Evolutionary conservation across 192 early-diverging fungal genomes (phyloP), one percentile per base, ranked within the genome.

Genomic region (Podila clonocystis): DNA sequence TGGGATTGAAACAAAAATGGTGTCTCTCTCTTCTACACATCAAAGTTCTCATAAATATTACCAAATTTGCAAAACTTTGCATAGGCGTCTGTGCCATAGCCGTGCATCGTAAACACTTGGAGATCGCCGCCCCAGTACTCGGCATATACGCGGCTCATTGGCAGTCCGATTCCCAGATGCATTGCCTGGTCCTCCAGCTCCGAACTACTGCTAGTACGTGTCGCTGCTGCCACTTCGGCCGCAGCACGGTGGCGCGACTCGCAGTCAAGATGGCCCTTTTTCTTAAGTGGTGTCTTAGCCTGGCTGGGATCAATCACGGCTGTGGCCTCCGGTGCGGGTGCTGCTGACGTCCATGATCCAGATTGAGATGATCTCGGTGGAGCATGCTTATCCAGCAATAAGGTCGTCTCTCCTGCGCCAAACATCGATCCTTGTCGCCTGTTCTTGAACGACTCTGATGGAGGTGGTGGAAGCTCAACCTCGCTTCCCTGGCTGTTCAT

Each of bases 111-210:
- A 34, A 91, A 87, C 9, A 97, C 83, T 24, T 89, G 89, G 34
- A 99, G 86, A 26, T 87, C 88, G 8, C 97, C 97, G 24, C 96
- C 96, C 97, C 96, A 99, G 75, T 98, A 99, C 77, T 96, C 93
- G 4, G 95, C 93, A 85, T 97, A 99, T 28, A 97, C 93, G 59
- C 91, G 86, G 58, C 92, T 93, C 93, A 99, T 93, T 0, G 95
- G 93, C 80, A 97, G 79, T 0, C 97, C 97, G 63, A 97, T 91
- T n/a, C 97, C 97, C 60, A 97, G 75, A 50, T 85, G 84, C 76
- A 87, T 75, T 55, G 85, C 60, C 67, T 67, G 34, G 55, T 71
- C 20, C 60, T 78, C 49, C 50, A 41, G 31, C 38, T 63, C 73
- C 28, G 58, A 28, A 8, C 8, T 55, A 24, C 9, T n/a, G 48